A percentile compares a stretch with the other conserved stretches of the same genome.
These are phyloP conservation scores for Dactylellina leptospora DNA, from an alignment of 2,329 filamentous ascomycete genomes.

Conservation along the genomic window DNA sequence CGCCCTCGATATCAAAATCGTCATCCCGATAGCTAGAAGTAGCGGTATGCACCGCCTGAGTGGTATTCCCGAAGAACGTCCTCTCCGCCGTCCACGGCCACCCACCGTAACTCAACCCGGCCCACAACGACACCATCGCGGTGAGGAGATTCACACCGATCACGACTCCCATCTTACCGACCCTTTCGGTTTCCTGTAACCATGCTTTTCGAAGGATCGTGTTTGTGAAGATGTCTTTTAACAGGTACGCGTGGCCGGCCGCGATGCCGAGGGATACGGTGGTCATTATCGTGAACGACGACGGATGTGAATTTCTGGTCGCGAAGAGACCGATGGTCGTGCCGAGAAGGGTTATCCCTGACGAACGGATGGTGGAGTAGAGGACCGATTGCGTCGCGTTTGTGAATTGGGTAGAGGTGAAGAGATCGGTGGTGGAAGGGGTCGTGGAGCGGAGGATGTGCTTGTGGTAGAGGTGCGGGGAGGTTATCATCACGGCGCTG, in stretches of 20 bases:
- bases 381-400: slow-evolving; percentile 42
- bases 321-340: slow-evolving; percentile 42
- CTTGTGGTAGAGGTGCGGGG: slow-evolving; percentile 41
- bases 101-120: slow-evolving; percentile 38
- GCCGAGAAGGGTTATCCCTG: slow-evolving; percentile 38
- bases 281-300: slow-evolving; percentile 25
- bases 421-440: slow-evolving; percentile 47
- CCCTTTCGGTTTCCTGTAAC: slow-evolving; percentile 42
- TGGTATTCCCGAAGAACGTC: slow-evolving; percentile 7
- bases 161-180: slow-evolving; percentile 36
- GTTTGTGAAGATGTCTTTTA: slow-evolving; percentile 20
- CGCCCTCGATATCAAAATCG: slow-evolving; percentile 41
- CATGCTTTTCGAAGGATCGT: slow-evolving; percentile 27
- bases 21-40: not conserved
- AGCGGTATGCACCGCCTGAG: slow-evolving; percentile 4
- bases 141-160: slow-evolving; percentile 38
- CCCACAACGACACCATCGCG: slow-evolving; percentile 26
- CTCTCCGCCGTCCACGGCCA: slow-evolving; percentile 44
- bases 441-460: slow-evolving; percentile 47
- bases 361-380: slow-evolving; percentile 35
- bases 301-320: slow-evolving; percentile 26
- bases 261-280: slow-evolving; percentile 30
- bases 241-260: slow-evolving; percentile 27
- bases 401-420: slow-evolving; percentile 51
- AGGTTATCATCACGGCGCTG: slow-evolving; percentile 31